Evolutionary conservation across 2,329 filamentous ascomycete genomes (phyloP), one percentile per base, ranked within the genome.

Genomic region (Ophiognomonia clavigignenti-juglandacearum): DNA sequence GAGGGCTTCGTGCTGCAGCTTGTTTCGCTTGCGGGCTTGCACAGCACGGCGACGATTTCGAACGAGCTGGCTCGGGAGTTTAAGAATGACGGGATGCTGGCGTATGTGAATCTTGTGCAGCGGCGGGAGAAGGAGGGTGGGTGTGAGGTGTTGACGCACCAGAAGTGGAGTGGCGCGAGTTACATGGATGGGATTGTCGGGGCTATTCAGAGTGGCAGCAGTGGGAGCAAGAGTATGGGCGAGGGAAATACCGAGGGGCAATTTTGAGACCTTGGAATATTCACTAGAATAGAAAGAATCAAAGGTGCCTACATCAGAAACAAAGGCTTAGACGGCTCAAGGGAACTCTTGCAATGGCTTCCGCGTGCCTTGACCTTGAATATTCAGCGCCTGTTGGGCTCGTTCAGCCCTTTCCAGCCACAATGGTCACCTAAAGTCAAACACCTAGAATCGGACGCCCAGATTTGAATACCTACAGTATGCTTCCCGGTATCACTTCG

Each of bases 81-180:
- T 73, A 95, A 89, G 72, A 79, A 83, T 13, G 86, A 96, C 46
- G 93, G 93, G 45, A 98, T 98, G 93, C 77, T 93, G 60, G 92
- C 93, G 1, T 98, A 98, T 61, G 93, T 97, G n/a, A 87, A 96
- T 50, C 71, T 96, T 1, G 84, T 98, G 32, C 93, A 98, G 68
- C 76, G 82, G 43, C 77, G 84, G 32, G 93, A 98, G 70, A 96
- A 96, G 75, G 91, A 95, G 55, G 31, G 70, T 92, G 1, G 87
- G 86, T 13, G 90, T 89, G 91, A 96, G 59, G 91, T 96, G n/a
- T 72, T 96, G 54, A 96, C 89, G 32, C 91, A 96, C 65, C 91
- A 96, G 73, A 95, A 93, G 64, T 90, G 86, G 86, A 81, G 77
- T 54, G 78, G 78, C 19, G 78, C 78, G 0, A 70, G 63, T 51